Evolutionary conservation across 2,329 filamentous ascomycete species (phyloP).

Genomic region (Myriosclerotinia curreyana): DNA sequence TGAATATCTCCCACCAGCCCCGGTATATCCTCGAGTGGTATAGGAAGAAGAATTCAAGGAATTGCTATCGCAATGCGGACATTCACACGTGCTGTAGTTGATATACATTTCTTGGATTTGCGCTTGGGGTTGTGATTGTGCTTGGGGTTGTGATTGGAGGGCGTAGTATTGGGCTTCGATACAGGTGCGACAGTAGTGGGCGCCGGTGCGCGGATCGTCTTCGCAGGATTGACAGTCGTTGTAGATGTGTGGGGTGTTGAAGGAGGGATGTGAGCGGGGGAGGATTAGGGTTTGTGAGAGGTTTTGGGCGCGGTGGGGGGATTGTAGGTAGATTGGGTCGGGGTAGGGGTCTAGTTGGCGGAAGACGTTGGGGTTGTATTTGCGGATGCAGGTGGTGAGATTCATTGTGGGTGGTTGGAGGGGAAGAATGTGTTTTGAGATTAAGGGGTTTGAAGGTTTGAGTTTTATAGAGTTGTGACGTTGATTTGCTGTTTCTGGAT

Average conservation of each 20-base stretch:
- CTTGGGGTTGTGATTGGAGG: neutral
- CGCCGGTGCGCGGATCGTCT: constrained; percentile 20
- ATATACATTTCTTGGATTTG: constrained; percentile 10
- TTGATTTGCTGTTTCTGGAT: constrained; percentile 3
- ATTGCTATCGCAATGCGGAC: constrained; percentile 17
- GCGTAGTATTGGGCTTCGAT: constrained; percentile 10
- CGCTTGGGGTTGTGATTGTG: neutral
- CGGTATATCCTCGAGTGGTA: neutral
- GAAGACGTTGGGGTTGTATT: constrained; percentile 15
- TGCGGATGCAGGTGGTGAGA: constrained; percentile 11
- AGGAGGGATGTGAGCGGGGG: constrained; percentile 7
- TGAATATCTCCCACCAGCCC: neutral
- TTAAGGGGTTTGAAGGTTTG: neutral
- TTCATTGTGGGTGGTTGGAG: constrained; percentile 6
- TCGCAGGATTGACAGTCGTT: constrained; percentile 16
- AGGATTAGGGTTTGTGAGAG: constrained; percentile 2
- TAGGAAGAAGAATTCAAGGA: neutral
- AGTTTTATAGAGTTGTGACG: neutral
- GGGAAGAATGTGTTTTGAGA: neutral
- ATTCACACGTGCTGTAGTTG: constrained; percentile 16
- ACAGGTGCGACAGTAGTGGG: constrained; percentile 16
- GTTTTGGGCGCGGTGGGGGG: neutral
- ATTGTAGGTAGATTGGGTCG: constrained; percentile 11
- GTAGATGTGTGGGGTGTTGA: constrained; percentile 6
- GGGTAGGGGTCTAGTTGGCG: constrained; percentile 1